Evolutionary conservation across 768 basidiomycete genomes (phyloP).

Genomic region (Agaricus blazei): DNA sequence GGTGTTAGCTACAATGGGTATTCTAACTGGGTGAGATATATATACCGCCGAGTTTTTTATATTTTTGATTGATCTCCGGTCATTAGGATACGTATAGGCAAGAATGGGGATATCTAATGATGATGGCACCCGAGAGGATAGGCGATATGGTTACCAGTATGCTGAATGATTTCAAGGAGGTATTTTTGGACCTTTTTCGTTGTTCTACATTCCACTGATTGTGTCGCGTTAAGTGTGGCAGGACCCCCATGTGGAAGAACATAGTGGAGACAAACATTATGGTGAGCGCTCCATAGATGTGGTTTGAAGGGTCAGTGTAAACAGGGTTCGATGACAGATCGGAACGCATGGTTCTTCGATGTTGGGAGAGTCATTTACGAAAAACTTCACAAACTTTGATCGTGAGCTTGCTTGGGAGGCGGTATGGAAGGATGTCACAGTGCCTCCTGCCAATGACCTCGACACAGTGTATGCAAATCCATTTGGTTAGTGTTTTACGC

Average conservation of each 20-base stretch:
- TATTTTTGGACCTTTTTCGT: background rate
- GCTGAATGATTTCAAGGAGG: constrained; percentile 74
- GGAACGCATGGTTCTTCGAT: constrained; percentile 77
- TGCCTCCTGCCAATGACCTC: constrained; percentile 51
- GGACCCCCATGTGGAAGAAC: constrained; percentile 91
- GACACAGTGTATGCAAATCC: constrained; percentile 39
- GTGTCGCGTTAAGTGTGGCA: constrained; percentile 46
- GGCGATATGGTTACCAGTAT: constrained; percentile 73
- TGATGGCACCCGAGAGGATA: constrained; percentile 72
- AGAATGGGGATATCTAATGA: constrained; percentile 71
- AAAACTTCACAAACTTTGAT: constrained; percentile 62
- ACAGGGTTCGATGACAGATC: constrained; percentile 35
- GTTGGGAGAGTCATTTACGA: constrained; percentile 63
- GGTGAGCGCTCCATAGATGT: constrained; percentile 18
- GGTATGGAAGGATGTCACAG: constrained; percentile 66
- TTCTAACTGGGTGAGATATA: constrained; percentile 60
- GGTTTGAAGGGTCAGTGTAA: constrained; percentile 18
- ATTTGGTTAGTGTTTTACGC: no score
- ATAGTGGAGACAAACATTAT: constrained; percentile 84
- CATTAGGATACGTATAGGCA: constrained; percentile 70
- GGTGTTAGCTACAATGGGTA: constrained; percentile 68
- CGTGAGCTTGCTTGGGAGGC: constrained; percentile 63
- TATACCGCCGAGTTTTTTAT: background rate
- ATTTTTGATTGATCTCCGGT: background rate
- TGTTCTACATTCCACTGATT: background rate